Percentiles rank a stretch among this genome's conserved stretches.
phyloP scores from a whole-genome alignment of 495 filamentous ascomycete species.

The Physcia stellaris region DNA sequence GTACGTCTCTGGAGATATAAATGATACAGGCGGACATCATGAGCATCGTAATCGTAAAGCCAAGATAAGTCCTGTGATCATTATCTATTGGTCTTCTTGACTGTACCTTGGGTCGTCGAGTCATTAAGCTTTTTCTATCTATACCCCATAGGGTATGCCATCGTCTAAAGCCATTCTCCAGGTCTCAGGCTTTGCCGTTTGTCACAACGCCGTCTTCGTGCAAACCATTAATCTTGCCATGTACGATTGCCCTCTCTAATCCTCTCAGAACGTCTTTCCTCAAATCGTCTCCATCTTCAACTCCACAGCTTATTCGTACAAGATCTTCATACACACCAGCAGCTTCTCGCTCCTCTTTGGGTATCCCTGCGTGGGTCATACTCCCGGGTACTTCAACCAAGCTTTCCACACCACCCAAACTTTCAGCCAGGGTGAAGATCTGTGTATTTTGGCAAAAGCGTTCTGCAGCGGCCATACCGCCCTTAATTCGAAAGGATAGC shows the following conservation, averaged over 20 bases:
- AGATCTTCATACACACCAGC: constrained; percentile 95
- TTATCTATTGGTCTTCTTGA: too few species aligned
- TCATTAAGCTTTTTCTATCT: too few species aligned
- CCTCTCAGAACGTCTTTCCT: constrained; percentile 73
- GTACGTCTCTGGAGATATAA: too few species aligned
- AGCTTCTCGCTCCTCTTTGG: constrained; percentile 72
- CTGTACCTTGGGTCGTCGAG: too few species aligned
- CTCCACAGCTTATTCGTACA: constrained; percentile 83
- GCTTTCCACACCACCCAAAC: constrained; percentile 82
- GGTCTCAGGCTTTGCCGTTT: too few species aligned
- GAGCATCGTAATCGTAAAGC: too few species aligned
- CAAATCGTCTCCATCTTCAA: constrained; percentile 84
- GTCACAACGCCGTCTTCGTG: constrained; percentile 13
- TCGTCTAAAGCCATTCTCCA: too few species aligned
- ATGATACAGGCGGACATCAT: too few species aligned
- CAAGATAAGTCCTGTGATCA: too few species aligned
- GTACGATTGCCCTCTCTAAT: constrained; percentile 58
- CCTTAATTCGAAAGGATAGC: constrained; percentile 89
- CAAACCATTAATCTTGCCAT: constrained; percentile 22
- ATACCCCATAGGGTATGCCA: too few species aligned
- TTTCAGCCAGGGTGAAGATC: constrained; percentile 90
- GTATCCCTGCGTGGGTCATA: constrained; percentile 97
- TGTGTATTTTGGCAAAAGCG: constrained; percentile 80
- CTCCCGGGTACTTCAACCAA: constrained; percentile 79
- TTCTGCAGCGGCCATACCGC: constrained; percentile 76